Evolutionary conservation across 352 stramenopile species (phyloP).

Genomic region (Ophiocytium majus): DNA sequence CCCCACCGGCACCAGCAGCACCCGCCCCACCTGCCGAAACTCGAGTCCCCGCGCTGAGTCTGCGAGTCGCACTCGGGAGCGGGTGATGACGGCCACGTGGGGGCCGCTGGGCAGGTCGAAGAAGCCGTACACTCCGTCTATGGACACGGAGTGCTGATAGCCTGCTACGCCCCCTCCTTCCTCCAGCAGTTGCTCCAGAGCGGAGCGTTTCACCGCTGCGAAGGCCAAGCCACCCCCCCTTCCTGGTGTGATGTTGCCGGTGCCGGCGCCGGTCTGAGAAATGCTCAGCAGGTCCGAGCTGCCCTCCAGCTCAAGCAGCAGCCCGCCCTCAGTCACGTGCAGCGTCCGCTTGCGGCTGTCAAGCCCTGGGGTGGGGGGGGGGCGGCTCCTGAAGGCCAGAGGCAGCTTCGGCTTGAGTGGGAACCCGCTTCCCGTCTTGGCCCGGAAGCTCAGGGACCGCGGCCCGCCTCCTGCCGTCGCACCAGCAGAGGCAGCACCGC

Average conservation of each 20-base stretch:
- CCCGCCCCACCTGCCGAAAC: constrained; percentile 41
- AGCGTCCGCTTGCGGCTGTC: constrained; percentile 41
- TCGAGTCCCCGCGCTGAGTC: constrained; percentile 22
- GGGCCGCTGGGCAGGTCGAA: constrained; percentile 51
- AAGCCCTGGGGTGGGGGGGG: not conserved
- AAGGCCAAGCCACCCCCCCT: not conserved
- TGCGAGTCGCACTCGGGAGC: constrained; percentile 36
- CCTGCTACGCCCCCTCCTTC: too few relatives aligned
- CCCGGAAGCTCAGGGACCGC: too few relatives aligned
- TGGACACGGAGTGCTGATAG: constrained; percentile 6
- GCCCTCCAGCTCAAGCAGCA: constrained; percentile 45
- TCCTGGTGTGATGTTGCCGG: constrained; percentile 9
- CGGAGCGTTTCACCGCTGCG: constrained; percentile 22
- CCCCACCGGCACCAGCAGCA: constrained; percentile 37
- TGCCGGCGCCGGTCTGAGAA: not conserved
- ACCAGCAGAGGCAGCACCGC: too few relatives aligned
- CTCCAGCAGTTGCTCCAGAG: not conserved
- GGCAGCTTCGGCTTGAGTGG: too few relatives aligned
- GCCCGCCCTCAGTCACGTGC: constrained; percentile 33
- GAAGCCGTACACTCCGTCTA: constrained; percentile 50
- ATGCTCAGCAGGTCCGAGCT: constrained; percentile 34
- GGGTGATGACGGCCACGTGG: constrained; percentile 42
- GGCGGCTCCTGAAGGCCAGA: not conserved
- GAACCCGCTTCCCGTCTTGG: too few relatives aligned
- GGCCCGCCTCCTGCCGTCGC: too few relatives aligned